Evolutionary conservation across 2,329 filamentous ascomycete genomes (phyloP).

Genomic region (Pyrenochaeta sp.): DNA sequence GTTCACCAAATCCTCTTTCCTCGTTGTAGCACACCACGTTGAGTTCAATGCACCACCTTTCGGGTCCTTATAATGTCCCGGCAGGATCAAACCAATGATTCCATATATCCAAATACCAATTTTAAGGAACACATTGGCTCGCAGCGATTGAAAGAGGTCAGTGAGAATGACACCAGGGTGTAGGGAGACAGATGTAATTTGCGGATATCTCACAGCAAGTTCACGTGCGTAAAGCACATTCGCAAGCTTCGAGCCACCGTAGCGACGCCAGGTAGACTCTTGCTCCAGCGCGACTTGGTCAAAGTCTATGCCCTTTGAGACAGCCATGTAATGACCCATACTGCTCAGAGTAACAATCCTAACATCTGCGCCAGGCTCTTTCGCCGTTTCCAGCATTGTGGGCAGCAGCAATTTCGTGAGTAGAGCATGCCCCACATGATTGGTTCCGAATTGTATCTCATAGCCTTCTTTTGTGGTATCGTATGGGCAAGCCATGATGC

Average conservation of each 20-base stretch:
- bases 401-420: constrained; percentile 58
- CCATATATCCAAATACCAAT: constrained; percentile 36
- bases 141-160: constrained; percentile 48
- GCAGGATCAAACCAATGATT: constrained; percentile 31
- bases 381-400: constrained; percentile 52
- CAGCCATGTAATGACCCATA: constrained; percentile 30
- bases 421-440: constrained; percentile 62
- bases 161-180: constrained; percentile 62
- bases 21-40: constrained; percentile 53
- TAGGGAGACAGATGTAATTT: constrained; percentile 54
- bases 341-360: constrained; percentile 56
- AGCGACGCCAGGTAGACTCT: constrained; percentile 48
- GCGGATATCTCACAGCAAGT: constrained; percentile 55
- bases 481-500: constrained; percentile 51
- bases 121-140: constrained; percentile 33
- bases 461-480: constrained; percentile 57
- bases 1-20: constrained; percentile 47
- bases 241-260: constrained; percentile 61
- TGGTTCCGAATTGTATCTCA: constrained; percentile 61
- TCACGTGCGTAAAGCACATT: constrained; percentile 58
- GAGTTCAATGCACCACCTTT: constrained; percentile 52
- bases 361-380: constrained; percentile 51
- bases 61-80: constrained; percentile 38
- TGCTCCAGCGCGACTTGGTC: constrained; percentile 45
- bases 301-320: constrained; percentile 45